Base-by-base conservation (phyloP, 768 basidiomycete genomes). In the Lactarius sanguifluus region DNA sequence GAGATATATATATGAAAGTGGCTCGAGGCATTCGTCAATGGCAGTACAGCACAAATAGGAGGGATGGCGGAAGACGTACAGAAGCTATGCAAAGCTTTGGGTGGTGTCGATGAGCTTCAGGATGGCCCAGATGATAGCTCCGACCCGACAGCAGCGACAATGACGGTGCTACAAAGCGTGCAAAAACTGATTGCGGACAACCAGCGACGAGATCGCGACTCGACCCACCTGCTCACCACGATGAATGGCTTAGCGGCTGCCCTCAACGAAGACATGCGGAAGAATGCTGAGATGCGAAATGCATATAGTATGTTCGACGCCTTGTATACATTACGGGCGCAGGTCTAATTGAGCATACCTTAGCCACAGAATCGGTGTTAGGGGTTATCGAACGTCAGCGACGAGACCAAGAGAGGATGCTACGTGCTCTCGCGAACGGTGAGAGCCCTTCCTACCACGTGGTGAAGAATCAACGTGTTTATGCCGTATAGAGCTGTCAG, bases 1-100 rank as follows among this genome's bases (percentile, higher is more conserved):
- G 3, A 71, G 55, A 64, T 13, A 18, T 64, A 38, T 16, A 40
- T 15, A 71, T 32, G 71, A 52, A 70, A 90, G 86, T 95, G 93
- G 93, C 82, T 95, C 50, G 93, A 94, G 70, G 79, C 85, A 3
- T 93, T 94, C 74, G 90, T 93, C 45, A 86, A 85, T 47, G 86
- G 87, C 54, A 87, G 89, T n/a, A 87, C 86, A 0, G 82, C 83
- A 16, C 90, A 92, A 69, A 87, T 91, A 28, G 84, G 88, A 71
- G 77, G 79, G 41, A 79, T 92, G 16, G 83, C 86, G 12, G 78
- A 79, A 20, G 83, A 83, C 59, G 78, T 93, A 1, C 84, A 90
- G 41, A 81, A 83, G 30, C 77, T 94, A 28, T 86, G 84, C 71
- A 73, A 78, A 64, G 80, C 82, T 28, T 76, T 91, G 5, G 86